A percentile compares a stretch with the other conserved stretches of the same genome.
Conservation (phyloP, 805 yeast genomes). For the Kuraishia cidri region DNA sequence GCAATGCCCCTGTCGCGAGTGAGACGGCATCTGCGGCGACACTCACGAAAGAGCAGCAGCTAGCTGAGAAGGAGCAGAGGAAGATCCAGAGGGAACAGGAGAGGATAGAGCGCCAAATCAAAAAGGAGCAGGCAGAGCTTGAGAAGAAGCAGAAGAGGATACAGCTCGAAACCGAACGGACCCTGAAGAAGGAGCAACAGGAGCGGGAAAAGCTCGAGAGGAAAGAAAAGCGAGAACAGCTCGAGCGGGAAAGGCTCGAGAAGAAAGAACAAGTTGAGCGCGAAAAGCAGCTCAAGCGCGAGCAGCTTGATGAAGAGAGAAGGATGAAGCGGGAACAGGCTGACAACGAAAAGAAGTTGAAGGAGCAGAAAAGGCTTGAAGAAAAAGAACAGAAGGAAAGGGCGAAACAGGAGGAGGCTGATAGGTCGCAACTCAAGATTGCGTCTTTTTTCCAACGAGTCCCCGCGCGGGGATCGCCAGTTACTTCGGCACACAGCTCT, state of each 20-base stretch:
- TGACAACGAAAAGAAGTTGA: constrained; percentile 2
- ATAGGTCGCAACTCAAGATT: constrained; percentile 2
- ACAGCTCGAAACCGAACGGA: neutral
- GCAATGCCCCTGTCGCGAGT: no score
- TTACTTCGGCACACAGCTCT: no score
- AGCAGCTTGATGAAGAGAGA: constrained; percentile 1
- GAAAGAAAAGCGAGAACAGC: constrained; percentile 1
- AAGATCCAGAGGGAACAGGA: neutral
- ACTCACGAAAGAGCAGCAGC: no score
- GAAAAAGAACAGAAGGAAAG: constrained; percentile 1
- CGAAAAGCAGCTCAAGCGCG: constrained; percentile 2
- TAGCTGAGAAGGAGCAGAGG: neutral
- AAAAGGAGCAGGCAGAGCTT: neutral
- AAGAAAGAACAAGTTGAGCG: constrained; percentile 2
- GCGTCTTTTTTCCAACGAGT: constrained; percentile 2
- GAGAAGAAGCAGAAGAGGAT: neutral
- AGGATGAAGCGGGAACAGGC: constrained; percentile 1
- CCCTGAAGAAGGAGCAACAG: neutral
- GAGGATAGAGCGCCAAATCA: neutral
- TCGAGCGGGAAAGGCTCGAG: constrained; percentile 1
- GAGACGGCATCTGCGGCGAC: no score
- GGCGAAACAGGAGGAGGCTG: constrained; percentile 2
- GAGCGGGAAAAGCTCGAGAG: constrained; percentile 1
- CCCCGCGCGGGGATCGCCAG: neutral
- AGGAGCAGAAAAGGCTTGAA: constrained; percentile 2